Conservation (phyloP, 75 land plant genomes). For the Azolla pinnata region DNA sequence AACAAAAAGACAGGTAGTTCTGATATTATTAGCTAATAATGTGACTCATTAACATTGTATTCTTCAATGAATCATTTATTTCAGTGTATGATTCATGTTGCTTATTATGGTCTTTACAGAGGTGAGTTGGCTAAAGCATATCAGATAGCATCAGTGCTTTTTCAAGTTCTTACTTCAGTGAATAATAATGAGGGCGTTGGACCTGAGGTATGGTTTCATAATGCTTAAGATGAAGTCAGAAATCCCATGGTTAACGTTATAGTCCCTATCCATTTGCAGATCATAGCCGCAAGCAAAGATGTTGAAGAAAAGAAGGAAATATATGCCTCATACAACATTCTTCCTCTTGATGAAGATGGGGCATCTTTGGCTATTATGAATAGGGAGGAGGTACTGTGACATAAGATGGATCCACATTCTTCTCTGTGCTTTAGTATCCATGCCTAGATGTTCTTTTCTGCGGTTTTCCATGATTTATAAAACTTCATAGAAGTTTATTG, state of each 20-base stretch:
- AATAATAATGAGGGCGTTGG: constrained; percentile 82
- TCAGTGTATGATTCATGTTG: background rate
- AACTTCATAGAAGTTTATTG: background rate
- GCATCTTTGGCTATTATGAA: constrained; percentile 85
- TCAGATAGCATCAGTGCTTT: constrained; percentile 84
- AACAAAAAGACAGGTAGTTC: constrained; percentile 78
- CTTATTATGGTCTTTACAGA: no score
- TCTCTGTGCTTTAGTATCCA: background rate
- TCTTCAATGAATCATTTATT: no score
- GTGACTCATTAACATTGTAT: background rate
- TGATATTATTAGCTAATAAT: background rate
- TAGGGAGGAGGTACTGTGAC: constrained; percentile 27
- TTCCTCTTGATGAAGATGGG: constrained; percentile 90
- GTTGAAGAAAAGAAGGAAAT: constrained; percentile 91
- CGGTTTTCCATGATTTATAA: background rate
- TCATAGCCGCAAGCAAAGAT: constrained; percentile 86
- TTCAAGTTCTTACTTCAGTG: constrained; percentile 92
- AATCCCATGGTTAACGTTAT: background rate
- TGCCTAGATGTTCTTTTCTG: no score
- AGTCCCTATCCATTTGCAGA: constrained; percentile 35
- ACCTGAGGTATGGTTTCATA: constrained; percentile 69
- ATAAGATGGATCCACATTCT: background rate
- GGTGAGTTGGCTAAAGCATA: constrained; percentile 83
- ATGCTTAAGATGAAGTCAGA: background rate
- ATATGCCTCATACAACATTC: constrained; percentile 85